These are phyloP conservation scores for Phaeosphaeria sp. DNA, from an alignment of 2,329 filamentous ascomycete species.

Conservation along the genomic window DNA sequence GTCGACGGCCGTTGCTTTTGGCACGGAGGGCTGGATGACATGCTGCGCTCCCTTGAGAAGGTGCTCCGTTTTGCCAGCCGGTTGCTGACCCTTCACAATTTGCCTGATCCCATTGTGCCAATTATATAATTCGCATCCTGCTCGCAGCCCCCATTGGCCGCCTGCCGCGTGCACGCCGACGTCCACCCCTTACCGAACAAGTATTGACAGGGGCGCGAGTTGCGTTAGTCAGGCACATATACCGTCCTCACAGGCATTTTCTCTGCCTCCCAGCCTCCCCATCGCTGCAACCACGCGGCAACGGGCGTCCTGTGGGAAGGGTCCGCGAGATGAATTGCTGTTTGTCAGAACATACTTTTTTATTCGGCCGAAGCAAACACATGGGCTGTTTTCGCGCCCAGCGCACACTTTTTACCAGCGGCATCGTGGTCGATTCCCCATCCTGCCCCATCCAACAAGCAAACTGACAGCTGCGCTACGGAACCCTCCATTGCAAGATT, in stretches of 20 bases:
- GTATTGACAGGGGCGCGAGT: conserved; percentile 26
- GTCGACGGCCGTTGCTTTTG: conserved; percentile 21
- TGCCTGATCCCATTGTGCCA: conserved; percentile 32
- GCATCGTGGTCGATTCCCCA: conserved; percentile 21
- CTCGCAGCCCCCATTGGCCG: conserved; percentile 26
- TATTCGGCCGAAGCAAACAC: background rate
- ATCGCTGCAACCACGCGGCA: conserved; percentile 8
- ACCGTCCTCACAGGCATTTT: conserved; percentile 13
- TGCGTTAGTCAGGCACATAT: conserved; percentile 29
- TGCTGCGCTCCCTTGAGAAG: conserved; percentile 17
- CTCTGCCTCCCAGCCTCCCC: conserved; percentile 11
- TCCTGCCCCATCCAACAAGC: conserved; percentile 14
- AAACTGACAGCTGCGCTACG: conserved; percentile 22
- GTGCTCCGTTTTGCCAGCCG: conserved; percentile 26
- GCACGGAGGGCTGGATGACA: conserved; percentile 24
- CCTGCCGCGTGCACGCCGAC: conserved; percentile 10
- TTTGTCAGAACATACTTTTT: background rate
- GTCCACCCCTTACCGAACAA: conserved; percentile 20
- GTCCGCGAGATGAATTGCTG: background rate
- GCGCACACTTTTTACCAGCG: conserved; percentile 18
- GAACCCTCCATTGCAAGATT: conserved; percentile 41
- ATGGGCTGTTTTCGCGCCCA: background rate
- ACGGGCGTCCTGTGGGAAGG: background rate
- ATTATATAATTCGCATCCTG: conserved; percentile 37
- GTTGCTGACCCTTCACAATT: conserved; percentile 16